Base-by-base conservation (phyloP, 805 yeast species). In the Lipomyces sp. region DNA sequence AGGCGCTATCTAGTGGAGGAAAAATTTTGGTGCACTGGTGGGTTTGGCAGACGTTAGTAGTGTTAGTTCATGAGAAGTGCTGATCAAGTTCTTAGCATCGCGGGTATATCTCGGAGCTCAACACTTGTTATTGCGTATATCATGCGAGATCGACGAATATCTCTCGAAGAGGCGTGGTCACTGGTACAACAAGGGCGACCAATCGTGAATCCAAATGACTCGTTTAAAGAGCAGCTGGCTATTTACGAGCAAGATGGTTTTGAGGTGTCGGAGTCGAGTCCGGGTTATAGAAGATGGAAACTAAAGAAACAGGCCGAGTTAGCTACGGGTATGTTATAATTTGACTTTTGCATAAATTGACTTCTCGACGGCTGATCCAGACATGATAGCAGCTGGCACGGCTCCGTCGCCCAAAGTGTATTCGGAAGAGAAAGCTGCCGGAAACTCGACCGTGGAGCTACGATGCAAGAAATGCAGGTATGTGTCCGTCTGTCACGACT, bases 31-130 rank as follows among this genome's bases (percentile, higher is more conserved):
- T 80, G n/a, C 83, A 80, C 64, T 80, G 83, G 72, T 65, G 55
- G 3, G 70, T 57, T 10, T 79, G 53, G 64, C 71, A 24, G 24
- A 24, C 35, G 32, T 63, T 18, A 63, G 35, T 30, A 80, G 75
- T 32, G 85, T 85, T 62, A 73, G 76, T 60, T 82, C 84, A 3
- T 80, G 81, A n/a, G 24, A 24, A 24, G 24, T 79, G 84, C 0
- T 80, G 86, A 66, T 85, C 89, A 10, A 39, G 29, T 29, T 24
- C 24, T n/a, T 75, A 90, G 96, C 77, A 90, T 94, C 66, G 98
- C 97, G 35, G 99, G 99, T 0, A 90, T 91, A 35, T 92, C 97
- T 0, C 82, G 99, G 70, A 90, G 97, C 4, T 94, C 90, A 0
- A 87, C 98, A 0, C 88, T 92, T 15, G 87, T 88, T 48, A 86